Percentiles rank a stretch among this genome's conserved stretches.
Conservation (phyloP, 768 basidiomycete species). For the Boletus subcaerulescens region DNA sequence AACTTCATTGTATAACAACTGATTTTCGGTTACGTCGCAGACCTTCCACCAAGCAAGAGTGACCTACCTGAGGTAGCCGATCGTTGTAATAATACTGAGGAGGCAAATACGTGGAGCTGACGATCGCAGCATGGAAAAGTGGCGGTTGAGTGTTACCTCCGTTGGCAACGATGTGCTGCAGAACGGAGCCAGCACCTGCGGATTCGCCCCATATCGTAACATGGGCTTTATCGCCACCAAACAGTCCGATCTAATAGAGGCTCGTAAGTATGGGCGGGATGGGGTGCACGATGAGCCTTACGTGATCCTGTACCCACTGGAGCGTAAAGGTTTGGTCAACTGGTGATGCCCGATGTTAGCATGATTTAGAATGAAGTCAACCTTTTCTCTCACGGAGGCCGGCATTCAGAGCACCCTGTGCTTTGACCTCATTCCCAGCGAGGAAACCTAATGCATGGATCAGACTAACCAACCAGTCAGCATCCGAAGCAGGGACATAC, state of each 20-base stretch:
- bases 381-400: slow-evolving; percentile 29
- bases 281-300: slow-evolving; percentile 2
- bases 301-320: slow-evolving; percentile 34
- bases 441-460: slow-evolving; percentile 30
- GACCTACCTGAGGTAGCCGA: slow-evolving; percentile 26
- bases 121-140: slow-evolving; percentile 32
- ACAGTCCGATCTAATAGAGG: slow-evolving; percentile 26
- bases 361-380: neutral
- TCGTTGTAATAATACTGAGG: slow-evolving; percentile 35
- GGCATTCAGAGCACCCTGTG: slow-evolving; percentile 32
- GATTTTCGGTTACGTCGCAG: neutral
- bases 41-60: neutral
- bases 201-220: slow-evolving; percentile 40
- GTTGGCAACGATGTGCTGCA: slow-evolving; percentile 34
- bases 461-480: neutral
- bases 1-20: slow-evolving; percentile 20
- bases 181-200: slow-evolving; percentile 34
- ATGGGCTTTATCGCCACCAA: slow-evolving; percentile 31
- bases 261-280: neutral
- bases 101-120: slow-evolving; percentile 31
- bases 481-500: slow-evolving; percentile 4
- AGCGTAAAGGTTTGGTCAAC: slow-evolving; percentile 36
- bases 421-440: slow-evolving; percentile 28
- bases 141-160: slow-evolving; percentile 32
- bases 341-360: slow-evolving; percentile 3